Percentiles rank a stretch among this genome's conserved stretches.
Conservation (phyloP, 805 yeast genomes). For the Cyberlindnera veronae region DNA sequence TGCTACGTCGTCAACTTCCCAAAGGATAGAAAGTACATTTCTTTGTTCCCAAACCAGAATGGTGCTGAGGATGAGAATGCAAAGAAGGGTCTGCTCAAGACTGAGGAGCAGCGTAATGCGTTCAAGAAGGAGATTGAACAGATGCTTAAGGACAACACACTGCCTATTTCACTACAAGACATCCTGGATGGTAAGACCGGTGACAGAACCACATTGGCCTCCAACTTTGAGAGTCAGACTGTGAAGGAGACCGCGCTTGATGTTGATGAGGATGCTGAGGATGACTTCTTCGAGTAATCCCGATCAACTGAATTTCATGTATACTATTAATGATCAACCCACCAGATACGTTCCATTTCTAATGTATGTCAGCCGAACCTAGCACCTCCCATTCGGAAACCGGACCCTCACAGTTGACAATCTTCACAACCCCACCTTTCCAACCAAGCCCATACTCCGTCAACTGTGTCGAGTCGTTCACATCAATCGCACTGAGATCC, state of each 20-base stretch:
- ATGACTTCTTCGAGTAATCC: slow-evolving; percentile 28
- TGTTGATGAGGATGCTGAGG: slow-evolving; percentile 26
- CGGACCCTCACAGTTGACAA: slow-evolving; percentile 71
- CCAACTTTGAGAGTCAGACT: slow-evolving; percentile 17
- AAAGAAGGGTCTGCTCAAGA: slow-evolving; percentile 37
- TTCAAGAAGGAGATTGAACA: slow-evolving; percentile 52
- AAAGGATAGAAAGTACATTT: slow-evolving; percentile 69
- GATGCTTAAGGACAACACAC: slow-evolving; percentile 47
- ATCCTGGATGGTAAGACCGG: slow-evolving; percentile 34
- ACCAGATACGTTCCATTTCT: neutral
- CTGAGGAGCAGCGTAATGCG: slow-evolving; percentile 42
- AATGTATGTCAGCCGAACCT: slow-evolving; percentile 41
- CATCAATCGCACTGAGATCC: slow-evolving; percentile 29
- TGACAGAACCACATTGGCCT: slow-evolving; percentile 13
- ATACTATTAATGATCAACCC: neutral
- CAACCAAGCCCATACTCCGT: slow-evolving; percentile 43
- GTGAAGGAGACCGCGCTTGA: slow-evolving; percentile 21
- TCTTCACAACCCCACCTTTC: slow-evolving; percentile 58
- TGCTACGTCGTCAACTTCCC: slow-evolving; percentile 80
- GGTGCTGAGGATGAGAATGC: slow-evolving; percentile 22
- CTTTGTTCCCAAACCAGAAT: slow-evolving; percentile 60
- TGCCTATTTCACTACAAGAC: slow-evolving; percentile 55
- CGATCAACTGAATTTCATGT: neutral
- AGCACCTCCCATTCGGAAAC: slow-evolving; percentile 64
- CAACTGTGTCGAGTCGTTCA: slow-evolving; percentile 19